A percentile compares a stretch with the other conserved stretches of the same genome.
Conservation (phyloP, 2,329 filamentous ascomycete genomes). For the Botrytis hyacinthi region DNA sequence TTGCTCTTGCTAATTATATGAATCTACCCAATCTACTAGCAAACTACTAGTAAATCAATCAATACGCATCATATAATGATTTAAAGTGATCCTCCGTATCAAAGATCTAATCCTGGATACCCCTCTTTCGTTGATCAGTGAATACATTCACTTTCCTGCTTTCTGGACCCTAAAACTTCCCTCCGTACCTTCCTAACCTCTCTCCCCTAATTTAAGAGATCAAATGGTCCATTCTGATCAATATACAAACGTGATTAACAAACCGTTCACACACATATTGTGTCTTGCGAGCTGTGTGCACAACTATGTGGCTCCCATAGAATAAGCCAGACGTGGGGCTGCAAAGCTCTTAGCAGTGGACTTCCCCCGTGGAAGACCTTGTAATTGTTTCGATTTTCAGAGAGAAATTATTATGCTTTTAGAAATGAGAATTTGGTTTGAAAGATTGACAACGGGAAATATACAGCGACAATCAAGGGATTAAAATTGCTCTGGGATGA, state of each 20-base stretch:
- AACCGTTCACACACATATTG: background rate
- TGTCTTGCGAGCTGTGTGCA: background rate
- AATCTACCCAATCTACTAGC: background rate
- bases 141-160: background rate
- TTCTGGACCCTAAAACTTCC: fast-evolving
- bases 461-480: fast-evolving
- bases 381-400: fast-evolving
- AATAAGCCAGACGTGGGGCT: background rate
- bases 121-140: background rate
- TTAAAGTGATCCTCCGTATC: no score
- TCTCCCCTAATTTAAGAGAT: no score
- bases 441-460: background rate
- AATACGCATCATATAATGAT: no score
- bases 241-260: background rate
- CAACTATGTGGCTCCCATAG: background rate
- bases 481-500: background rate
- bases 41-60: no score
- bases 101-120: no score
- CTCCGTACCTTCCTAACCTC: fast-evolving
- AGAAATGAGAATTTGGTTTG: fast-evolving
- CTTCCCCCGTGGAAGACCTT: fast-evolving
- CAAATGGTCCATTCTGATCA: fast-evolving
- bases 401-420: fast-evolving
- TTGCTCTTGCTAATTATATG: background rate
- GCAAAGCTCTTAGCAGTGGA: background rate